phyloP scores from a whole-genome alignment of 345 rosid species.

The Salix suchowensis region DNA sequence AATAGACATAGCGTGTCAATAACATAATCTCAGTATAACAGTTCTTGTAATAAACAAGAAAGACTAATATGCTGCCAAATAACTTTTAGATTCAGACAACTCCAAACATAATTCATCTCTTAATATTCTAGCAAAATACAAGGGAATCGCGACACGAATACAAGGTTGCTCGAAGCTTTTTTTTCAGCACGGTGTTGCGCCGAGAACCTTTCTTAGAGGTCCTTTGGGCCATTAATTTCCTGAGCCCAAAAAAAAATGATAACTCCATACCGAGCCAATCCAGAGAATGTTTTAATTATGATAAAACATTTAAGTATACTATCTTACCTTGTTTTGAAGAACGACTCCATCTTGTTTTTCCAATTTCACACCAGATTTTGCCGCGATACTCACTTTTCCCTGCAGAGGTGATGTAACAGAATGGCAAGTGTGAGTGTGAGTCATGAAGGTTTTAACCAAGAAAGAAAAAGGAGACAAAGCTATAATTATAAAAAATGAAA shows the following conservation, averaged over 20 bases:
- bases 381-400: slow-evolving; percentile 75
- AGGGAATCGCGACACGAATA: neutral
- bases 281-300: neutral
- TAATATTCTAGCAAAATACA: slow-evolving; percentile 9
- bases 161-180: neutral
- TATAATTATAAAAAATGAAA: neutral
- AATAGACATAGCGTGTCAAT: no score
- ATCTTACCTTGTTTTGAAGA: slow-evolving; percentile 70
- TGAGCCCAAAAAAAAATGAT: slow-evolving; percentile 9
- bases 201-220: slow-evolving; percentile 38
- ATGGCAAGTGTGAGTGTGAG: neutral
- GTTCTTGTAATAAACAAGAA: no score
- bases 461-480: neutral
- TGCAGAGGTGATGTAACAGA: slow-evolving; percentile 13
- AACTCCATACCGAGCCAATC: neutral
- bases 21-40: no score
- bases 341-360: slow-evolving; percentile 69
- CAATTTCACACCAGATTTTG: slow-evolving; percentile 66
- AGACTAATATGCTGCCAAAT: neutral
- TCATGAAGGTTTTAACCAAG: neutral
- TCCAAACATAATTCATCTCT: neutral
- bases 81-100: neutral
- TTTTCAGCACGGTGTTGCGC: neutral
- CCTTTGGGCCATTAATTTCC: slow-evolving; percentile 78
- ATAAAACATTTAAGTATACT: neutral